Percentiles rank a stretch among this genome's conserved stretches.
Conservation (phyloP, 176 grass and related monocot species). For the Triticum turgidum region DNA sequence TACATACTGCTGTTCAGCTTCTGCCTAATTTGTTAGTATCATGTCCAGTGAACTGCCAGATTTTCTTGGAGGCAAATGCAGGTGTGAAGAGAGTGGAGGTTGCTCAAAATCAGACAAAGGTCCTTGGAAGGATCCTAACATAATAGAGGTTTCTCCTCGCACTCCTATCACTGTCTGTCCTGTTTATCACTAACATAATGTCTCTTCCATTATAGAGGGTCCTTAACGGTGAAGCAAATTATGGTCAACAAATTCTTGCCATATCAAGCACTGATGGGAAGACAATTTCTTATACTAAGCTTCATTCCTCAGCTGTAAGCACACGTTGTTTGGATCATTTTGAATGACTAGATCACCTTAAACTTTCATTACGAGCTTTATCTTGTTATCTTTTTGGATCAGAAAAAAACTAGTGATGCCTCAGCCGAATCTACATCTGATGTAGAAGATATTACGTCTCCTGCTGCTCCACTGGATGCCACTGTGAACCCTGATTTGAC, state of each 20-base stretch:
- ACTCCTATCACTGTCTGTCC: neutral
- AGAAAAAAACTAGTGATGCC: constrained; percentile 70
- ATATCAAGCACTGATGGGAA: constrained; percentile 56
- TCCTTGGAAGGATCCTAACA: constrained; percentile 84
- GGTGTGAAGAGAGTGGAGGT: constrained; percentile 77
- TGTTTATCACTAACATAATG: constrained; percentile 25
- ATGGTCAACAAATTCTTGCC: constrained; percentile 61
- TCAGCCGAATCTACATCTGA: constrained; percentile 81
- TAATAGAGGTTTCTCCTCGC: constrained; percentile 58
- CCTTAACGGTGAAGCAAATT: constrained; percentile 81
- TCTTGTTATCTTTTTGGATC: constrained; percentile 24
- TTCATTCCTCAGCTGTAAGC: constrained; percentile 50
- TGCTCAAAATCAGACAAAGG: constrained; percentile 87
- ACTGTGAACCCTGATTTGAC: constrained; percentile 44
- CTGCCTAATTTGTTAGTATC: constrained; percentile 30
- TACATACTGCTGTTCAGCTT: constrained; percentile 20
- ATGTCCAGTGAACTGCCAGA: constrained; percentile 83
- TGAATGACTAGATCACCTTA: constrained; percentile 16
- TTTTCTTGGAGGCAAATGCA: constrained; percentile 89
- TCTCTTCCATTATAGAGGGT: constrained; percentile 54
- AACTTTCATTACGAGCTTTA: constrained; percentile 11
- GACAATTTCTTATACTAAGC: constrained; percentile 53
- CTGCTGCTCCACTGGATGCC: constrained; percentile 34
- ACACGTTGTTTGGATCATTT: neutral
- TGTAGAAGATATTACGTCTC: constrained; percentile 58